phyloP scores from a whole-genome alignment of 768 basidiomycete genomes.

The Pholiota molesta region DNA sequence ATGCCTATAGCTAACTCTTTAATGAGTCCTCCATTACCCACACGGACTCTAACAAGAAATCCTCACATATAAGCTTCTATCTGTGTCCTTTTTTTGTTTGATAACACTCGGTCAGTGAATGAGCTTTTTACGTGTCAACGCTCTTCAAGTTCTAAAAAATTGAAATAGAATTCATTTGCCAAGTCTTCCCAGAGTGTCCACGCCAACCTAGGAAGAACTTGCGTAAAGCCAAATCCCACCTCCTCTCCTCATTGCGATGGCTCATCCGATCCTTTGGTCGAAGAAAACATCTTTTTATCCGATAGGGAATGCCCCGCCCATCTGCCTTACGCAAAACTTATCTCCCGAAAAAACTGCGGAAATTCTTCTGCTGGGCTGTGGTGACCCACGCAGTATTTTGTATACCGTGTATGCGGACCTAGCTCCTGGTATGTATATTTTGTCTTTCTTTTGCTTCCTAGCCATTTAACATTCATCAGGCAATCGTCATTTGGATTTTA shows the following conservation, averaged over 20 bases:
- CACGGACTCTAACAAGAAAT: too few species aligned
- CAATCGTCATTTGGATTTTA: constrained; percentile 44
- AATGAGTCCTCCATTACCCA: too few species aligned
- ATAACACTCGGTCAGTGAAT: too few species aligned
- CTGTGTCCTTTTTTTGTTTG: too few species aligned
- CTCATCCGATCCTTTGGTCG: constrained; percentile 45
- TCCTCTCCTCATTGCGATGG: constrained; percentile 31
- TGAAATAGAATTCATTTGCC: too few species aligned
- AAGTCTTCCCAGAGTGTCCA: too few species aligned
- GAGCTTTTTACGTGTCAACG: too few species aligned
- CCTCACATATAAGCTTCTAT: too few species aligned
- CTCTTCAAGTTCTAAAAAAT: too few species aligned
- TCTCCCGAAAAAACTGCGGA: constrained; percentile 48
- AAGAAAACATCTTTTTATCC: constrained; percentile 55
- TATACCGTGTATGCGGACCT: constrained; percentile 46
- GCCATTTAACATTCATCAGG: constrained; percentile 3
- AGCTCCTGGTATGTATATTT: constrained; percentile 22
- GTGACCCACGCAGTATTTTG: constrained; percentile 57
- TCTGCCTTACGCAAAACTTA: constrained; percentile 49
- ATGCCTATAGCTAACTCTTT: too few species aligned
- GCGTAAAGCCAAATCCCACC: too few species aligned
- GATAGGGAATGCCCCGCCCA: constrained; percentile 60
- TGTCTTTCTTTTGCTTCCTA: not conserved
- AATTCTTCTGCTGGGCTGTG: constrained; percentile 59
- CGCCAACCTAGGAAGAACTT: too few species aligned